Base-by-base conservation (phyloP, 2,329 filamentous ascomycete genomes). In the Helicocarpus griseus region DNA sequence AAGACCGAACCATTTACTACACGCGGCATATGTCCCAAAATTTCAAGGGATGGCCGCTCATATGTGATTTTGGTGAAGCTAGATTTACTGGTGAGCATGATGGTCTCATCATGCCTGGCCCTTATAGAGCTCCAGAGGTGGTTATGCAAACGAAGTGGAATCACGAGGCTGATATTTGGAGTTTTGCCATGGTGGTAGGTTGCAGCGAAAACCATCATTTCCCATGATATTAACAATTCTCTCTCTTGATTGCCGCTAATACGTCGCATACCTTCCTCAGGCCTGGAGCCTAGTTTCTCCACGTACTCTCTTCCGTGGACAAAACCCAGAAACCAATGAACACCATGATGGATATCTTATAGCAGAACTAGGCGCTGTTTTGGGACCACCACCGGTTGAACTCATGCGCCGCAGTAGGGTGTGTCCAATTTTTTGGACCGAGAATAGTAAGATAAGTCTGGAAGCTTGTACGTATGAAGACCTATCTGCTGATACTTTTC, bases 51-150 rank as follows among this genome's bases (percentile, higher is more conserved):
- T 43, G 35, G 19, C 58, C 58, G 1, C 50, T 58, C 22, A 44
- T 63, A 2, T 59, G 59, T 45, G 60, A 62, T 39, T 58, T 63
- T 55, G 59, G 59, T n/a, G 53, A 62, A 11, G 55, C 58, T 14
- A 50, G 55, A 9, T 57, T 63, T 8, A 56, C 49, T 19, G 51
- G 52, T 11, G 41, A 57, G 14, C 39, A 28, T 14, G 49, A 47
- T 28, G 54, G 54, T 26, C 38, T 52, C 41, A 58, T 58, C 21
- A 53, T 53, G 54, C 56, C 60, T 8, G 47, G 54, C 7, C 11
- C 56, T 17, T 62, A 60, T 45, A n/a, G 60, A 33, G 56, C 60
- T 7, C 60, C 57, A 11, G 60, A 62, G 47, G 53, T 61, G 3
- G 50, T 58, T 14, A 44, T 57, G 31, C 54, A 56, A 4, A 62